Conservation (phyloP, 2,329 filamentous ascomycete genomes). For the Botrytis paeoniae region DNA sequence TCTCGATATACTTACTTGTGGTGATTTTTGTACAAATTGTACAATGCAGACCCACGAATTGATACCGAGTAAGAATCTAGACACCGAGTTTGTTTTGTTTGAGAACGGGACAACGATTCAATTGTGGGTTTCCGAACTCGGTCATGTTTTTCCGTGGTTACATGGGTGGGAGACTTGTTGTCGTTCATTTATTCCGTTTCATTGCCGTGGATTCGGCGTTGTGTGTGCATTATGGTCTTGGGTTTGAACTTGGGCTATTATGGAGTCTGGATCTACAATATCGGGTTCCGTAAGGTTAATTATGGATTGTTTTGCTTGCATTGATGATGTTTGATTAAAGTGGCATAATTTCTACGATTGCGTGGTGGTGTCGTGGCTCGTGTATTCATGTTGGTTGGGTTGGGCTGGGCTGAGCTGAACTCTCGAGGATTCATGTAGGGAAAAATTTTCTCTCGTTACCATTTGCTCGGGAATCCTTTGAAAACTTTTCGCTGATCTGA, state of each 20-base stretch:
- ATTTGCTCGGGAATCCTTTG: slow-evolving; percentile 7
- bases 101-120: slow-evolving; percentile 1
- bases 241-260: not conserved
- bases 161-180: not conserved
- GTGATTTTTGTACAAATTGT: not conserved
- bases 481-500: not conserved
- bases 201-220: not conserved
- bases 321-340: slow-evolving; percentile 6
- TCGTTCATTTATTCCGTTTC: slow-evolving; percentile 4
- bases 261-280: slow-evolving; percentile 5
- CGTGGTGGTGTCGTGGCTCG: slow-evolving; percentile 14
- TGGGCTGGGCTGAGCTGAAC: slow-evolving; percentile 16
- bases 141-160: not conserved
- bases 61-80: not conserved
- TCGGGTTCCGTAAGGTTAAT: slow-evolving; percentile 3
- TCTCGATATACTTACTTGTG: not conserved
- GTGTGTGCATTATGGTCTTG: not conserved
- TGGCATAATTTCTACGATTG: not conserved
- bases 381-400: slow-evolving; percentile 7
- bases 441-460: not conserved
- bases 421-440: not conserved
- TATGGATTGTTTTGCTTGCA: slow-evolving; percentile 4
- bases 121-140: slow-evolving; percentile 1
- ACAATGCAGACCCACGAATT: not conserved
- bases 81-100: slow-evolving; percentile 1